phyloP scores from a whole-genome alignment of 2,329 filamentous ascomycete genomes.

The Fusarium napiforme region DNA sequence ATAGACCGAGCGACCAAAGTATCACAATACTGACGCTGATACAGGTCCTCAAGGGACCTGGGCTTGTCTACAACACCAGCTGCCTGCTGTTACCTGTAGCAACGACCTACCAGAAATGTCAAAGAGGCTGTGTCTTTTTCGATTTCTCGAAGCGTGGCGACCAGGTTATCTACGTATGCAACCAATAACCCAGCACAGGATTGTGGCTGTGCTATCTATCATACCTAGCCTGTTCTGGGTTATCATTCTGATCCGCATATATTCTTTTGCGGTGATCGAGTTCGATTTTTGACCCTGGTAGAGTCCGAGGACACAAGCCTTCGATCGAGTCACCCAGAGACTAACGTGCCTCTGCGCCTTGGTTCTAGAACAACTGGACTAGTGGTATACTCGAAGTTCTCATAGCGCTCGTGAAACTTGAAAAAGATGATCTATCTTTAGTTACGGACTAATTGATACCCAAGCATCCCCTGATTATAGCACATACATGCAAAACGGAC shows the following conservation, averaged over 20 bases:
- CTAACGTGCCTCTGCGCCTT: neutral
- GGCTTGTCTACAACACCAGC: conserved; percentile 14
- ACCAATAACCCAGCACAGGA: neutral
- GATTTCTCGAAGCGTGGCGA: conserved; percentile 24
- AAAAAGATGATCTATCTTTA: neutral
- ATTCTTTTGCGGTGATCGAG: neutral
- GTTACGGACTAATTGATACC: neutral
- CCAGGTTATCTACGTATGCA: conserved; percentile 1
- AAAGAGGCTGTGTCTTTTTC: conserved; percentile 22
- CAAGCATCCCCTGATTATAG: neutral
- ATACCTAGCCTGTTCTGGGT: neutral
- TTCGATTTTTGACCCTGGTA: neutral
- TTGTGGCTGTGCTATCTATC: conserved; percentile 24
- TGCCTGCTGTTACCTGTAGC: conserved; percentile 5
- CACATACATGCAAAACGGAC: neutral
- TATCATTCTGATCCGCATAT: neutral
- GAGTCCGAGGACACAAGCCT: neutral
- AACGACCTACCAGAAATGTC: conserved; percentile 2
- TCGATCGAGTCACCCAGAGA: neutral
- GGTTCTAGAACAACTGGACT: neutral
- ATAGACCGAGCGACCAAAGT: neutral
- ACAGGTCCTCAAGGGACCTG: neutral
- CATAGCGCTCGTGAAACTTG: neutral
- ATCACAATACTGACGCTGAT: neutral
- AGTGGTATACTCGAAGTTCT: neutral